Conservation (phyloP, 306 rosid genomes). For the Lathyrus sativus region DNA sequence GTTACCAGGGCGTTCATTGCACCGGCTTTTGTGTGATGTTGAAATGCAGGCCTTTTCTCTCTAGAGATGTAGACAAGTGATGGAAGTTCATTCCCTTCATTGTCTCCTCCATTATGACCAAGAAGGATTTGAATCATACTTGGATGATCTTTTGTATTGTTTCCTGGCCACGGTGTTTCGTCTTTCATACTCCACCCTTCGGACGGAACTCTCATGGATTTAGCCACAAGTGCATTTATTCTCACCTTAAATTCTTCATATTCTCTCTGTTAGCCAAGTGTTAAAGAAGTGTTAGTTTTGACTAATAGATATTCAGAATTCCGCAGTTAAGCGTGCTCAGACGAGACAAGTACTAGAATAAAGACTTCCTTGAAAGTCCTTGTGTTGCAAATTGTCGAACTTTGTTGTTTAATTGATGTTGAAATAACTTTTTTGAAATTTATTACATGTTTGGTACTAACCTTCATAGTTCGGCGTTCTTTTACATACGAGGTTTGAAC, state of each 20-base stretch:
- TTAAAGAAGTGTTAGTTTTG: neutral
- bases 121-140: constrained; percentile 97
- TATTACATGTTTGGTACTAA: constrained; percentile 30
- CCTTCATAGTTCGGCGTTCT: constrained; percentile 97
- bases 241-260: constrained; percentile 98
- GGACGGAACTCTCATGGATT: constrained; percentile 68
- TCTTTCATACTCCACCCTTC: constrained; percentile 99
- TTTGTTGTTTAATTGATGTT: neutral
- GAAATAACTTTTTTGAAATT: neutral
- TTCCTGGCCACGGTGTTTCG: constrained; percentile 99
- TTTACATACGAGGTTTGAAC: constrained; percentile 87
- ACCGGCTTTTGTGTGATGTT: constrained; percentile 90
- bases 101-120: constrained; percentile 78
- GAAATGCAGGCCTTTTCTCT: constrained; percentile 94
- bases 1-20: constrained; percentile 91
- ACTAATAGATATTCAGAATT: too few species aligned
- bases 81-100: constrained; percentile 78
- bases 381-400: too few species aligned
- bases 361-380: too few species aligned
- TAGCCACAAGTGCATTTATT: constrained; percentile 88
- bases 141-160: constrained; percentile 90
- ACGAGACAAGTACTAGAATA: too few species aligned
- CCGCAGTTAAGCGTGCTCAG: too few species aligned
- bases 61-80: constrained; percentile 92
- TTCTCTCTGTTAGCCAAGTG: constrained; percentile 72